Conservation (phyloP, 805 yeast genomes). For the Starmerella kuoi region DNA sequence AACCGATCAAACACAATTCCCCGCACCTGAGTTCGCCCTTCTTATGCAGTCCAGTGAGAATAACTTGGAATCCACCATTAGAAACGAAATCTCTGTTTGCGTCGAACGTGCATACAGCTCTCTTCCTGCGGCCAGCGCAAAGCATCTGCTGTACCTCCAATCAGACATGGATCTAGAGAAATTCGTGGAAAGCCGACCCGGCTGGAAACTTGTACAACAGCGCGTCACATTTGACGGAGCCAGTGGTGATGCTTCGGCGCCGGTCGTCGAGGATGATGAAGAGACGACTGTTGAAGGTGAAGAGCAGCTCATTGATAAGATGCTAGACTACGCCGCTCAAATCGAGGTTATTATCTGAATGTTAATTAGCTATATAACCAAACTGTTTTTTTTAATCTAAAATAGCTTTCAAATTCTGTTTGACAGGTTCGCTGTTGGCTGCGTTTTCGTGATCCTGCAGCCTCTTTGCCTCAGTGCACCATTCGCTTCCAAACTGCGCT, state of each 20-base stretch:
- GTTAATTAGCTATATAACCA: conserved; percentile 2
- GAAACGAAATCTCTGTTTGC: conserved; percentile 75
- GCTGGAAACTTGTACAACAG: conserved; percentile 48
- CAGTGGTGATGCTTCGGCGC: conserved; percentile 35
- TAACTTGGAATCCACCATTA: conserved; percentile 55
- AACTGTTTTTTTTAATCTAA: neutral
- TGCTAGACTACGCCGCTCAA: conserved; percentile 79
- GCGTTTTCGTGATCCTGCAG: neutral
- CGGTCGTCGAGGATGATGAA: conserved; percentile 29
- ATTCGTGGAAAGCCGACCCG: conserved; percentile 38
- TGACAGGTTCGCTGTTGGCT: conserved; percentile 4
- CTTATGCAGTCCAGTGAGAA: conserved; percentile 46
- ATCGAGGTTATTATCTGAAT: conserved; percentile 75
- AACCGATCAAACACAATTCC: conserved; percentile 39
- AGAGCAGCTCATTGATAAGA: conserved; percentile 46
- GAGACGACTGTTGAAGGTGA: conserved; percentile 31
- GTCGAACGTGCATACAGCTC: conserved; percentile 65
- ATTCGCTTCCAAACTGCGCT: neutral
- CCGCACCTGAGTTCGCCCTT: conserved; percentile 61
- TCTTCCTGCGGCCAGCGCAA: conserved; percentile 72
- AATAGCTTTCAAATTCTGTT: conserved; percentile 1
- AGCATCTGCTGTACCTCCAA: conserved; percentile 59
- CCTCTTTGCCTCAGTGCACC: neutral
- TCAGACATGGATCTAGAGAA: conserved; percentile 43
- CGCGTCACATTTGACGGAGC: conserved; percentile 37